These are phyloP conservation scores for Aquilaria malaccensis DNA, from an alignment of 345 rosid genomes.

Conservation along the genomic window DNA sequence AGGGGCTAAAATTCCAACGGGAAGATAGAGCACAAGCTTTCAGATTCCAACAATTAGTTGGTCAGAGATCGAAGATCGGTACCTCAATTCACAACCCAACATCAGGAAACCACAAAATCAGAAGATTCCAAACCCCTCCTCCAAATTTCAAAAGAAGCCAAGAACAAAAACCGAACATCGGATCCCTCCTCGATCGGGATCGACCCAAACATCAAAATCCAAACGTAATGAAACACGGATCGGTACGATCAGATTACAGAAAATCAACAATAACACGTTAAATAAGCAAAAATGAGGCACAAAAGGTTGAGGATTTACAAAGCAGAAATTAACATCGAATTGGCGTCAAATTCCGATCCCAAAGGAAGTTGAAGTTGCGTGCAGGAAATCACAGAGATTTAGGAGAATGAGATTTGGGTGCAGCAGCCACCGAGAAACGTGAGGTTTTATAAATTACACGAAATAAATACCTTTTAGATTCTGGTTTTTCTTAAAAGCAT, in stretches of 20 bases:
- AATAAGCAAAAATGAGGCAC: not conserved
- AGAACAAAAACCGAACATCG: not conserved
- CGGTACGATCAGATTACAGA: slow-evolving; percentile 9
- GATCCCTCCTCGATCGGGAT: not conserved
- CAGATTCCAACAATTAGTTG: slow-evolving; percentile 1
- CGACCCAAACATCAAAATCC: slow-evolving; percentile 1
- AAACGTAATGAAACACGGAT: slow-evolving; percentile 7
- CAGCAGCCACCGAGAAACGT: not conserved
- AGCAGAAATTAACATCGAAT: slow-evolving; percentile 12
- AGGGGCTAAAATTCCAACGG: not conserved
- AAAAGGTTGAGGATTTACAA: slow-evolving; percentile 32
- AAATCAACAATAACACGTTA: slow-evolving; percentile 1
- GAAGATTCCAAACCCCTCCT: not conserved
- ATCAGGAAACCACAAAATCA: slow-evolving; percentile 1
- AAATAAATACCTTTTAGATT: not conserved
- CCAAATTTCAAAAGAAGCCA: slow-evolving; percentile 9
- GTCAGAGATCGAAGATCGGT: not conserved
- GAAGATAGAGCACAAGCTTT: not conserved
- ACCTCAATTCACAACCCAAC: not conserved
- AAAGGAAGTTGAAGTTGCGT: slow-evolving; percentile 23
- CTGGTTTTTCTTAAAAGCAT: not conserved
- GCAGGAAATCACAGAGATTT: slow-evolving; percentile 20
- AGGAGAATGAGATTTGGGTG: slow-evolving; percentile 9
- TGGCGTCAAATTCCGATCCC: slow-evolving; percentile 18
- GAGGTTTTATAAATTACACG: not conserved